A percentile compares a stretch with the other conserved stretches of the same genome.
Conservation (phyloP, 2,329 filamentous ascomycete species). For the Trichoderma sp. region DNA sequence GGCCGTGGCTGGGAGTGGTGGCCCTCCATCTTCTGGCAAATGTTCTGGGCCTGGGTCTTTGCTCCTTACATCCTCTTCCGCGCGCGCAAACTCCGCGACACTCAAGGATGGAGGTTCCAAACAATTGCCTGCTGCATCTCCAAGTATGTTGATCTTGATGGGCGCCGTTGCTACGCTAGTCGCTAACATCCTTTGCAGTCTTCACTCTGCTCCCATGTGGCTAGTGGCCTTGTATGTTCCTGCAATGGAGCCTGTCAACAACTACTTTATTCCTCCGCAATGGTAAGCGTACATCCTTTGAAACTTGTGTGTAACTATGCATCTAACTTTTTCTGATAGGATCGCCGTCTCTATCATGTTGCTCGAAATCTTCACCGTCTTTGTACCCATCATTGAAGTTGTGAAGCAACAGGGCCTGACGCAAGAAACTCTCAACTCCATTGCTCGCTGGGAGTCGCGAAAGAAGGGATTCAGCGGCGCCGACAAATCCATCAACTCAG, state of each 20-base stretch:
- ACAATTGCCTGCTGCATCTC: slow-evolving; percentile 56
- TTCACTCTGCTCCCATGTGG: slow-evolving; percentile 69
- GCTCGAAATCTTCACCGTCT: slow-evolving; percentile 65
- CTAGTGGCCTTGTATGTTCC: slow-evolving; percentile 59
- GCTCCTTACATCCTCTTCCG: slow-evolving; percentile 64
- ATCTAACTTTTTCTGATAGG: slow-evolving; percentile 34
- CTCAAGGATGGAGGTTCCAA: slow-evolving; percentile 66
- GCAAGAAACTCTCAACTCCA: slow-evolving; percentile 52
- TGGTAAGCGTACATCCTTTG: slow-evolving; percentile 49
- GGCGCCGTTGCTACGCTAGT: neutral
- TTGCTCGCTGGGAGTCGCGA: slow-evolving; percentile 51
- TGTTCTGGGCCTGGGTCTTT: slow-evolving; percentile 63
- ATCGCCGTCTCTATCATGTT: slow-evolving; percentile 62
- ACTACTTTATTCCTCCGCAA: slow-evolving; percentile 60
- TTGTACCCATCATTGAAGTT: slow-evolving; percentile 63
- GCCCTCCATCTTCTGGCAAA: slow-evolving; percentile 65
- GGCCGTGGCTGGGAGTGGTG: slow-evolving; percentile 68
- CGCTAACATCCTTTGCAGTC: slow-evolving; percentile 39
- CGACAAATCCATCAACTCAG: slow-evolving; percentile 39
- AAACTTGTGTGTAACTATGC: neutral
- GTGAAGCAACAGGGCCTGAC: slow-evolving; percentile 47
- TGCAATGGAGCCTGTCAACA: slow-evolving; percentile 53
- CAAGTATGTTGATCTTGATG: slow-evolving; percentile 39
- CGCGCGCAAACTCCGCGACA: slow-evolving; percentile 62
- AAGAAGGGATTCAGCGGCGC: slow-evolving; percentile 38